These are phyloP conservation scores for Picochlorum sp. DNA, from an alignment of 139 green algal genomes.

Conservation along the genomic window DNA sequence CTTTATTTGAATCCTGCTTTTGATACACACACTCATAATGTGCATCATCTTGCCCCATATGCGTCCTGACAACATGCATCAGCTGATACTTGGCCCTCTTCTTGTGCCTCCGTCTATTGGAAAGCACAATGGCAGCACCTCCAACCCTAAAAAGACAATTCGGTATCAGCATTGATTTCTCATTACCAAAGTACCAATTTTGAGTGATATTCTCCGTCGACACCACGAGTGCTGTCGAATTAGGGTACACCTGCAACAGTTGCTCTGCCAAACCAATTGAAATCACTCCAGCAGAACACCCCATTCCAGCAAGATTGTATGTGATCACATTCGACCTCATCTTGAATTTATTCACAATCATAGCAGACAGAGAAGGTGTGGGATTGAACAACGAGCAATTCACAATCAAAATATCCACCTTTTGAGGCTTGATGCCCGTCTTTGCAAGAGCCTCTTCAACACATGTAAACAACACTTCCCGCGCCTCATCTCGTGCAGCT, in stretches of 20 bases:
- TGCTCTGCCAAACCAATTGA: conserved; percentile 80
- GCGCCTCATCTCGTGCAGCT: conserved; percentile 74
- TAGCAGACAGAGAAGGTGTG: conserved; percentile 84
- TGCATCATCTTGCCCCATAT: conserved; percentile 82
- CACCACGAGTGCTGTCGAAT: conserved; percentile 74
- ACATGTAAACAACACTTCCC: conserved; percentile 64
- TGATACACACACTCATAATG: conserved; percentile 83
- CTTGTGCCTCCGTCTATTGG: conserved; percentile 64
- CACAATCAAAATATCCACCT: conserved; percentile 85
- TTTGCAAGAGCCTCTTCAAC: conserved; percentile 59
- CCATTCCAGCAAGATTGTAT: conserved; percentile 97
- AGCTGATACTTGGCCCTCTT: conserved; percentile 80
- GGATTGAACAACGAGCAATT: conserved; percentile 98
- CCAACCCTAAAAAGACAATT: conserved; percentile 96
- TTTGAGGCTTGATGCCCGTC: conserved; percentile 28
- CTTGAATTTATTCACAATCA: conserved; percentile 94
- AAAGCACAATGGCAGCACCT: conserved; percentile 84
- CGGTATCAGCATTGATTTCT: conserved; percentile 90
- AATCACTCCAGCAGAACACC: conserved; percentile 83
- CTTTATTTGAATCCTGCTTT: conserved; percentile 56
- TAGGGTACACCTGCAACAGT: conserved; percentile 75
- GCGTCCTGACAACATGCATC: conserved; percentile 77
- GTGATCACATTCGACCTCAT: conserved; percentile 83
- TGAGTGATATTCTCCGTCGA: conserved; percentile 98
- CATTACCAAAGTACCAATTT: conserved; percentile 92